Evolutionary conservation across 495 filamentous ascomycete species (phyloP).

Genomic region (Cetradonia linearis): DNA sequence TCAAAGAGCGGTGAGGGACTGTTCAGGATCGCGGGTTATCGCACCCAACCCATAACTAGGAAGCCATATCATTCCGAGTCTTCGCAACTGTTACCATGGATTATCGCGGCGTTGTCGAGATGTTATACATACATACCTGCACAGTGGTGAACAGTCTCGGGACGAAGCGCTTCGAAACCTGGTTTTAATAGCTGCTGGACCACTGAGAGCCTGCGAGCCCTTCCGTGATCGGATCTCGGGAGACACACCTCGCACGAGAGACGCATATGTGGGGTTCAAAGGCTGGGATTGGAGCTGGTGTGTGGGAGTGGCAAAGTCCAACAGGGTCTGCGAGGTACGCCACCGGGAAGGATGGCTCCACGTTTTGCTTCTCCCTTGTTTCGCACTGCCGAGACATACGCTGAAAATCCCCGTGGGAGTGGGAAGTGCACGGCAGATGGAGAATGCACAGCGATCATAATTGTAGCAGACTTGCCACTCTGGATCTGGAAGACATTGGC

Average conservation of each 20-base stretch:
- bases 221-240: neutral
- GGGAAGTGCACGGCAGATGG: neutral
- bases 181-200: neutral
- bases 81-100: neutral
- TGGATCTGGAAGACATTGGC: neutral
- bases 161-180: neutral
- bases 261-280: neutral
- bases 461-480: neutral
- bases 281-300: neutral
- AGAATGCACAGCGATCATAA: neutral
- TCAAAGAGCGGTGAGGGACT: neutral
- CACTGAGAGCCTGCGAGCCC: neutral
- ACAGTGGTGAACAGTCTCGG: neutral
- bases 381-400: neutral
- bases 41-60: neutral
- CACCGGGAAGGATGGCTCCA: slow-evolving; percentile 3
- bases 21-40: neutral
- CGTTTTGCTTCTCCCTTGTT: neutral
- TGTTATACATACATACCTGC: neutral
- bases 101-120: neutral
- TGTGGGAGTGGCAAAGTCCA: neutral
- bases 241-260: neutral
- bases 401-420: neutral
- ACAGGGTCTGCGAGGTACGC: neutral
- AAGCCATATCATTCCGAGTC: neutral